Percentiles rank a stretch among this genome's conserved stretches.
Evolutionary conservation across 257 asterid genomes (phyloP).

Genomic region (Buddleja alternifolia): DNA sequence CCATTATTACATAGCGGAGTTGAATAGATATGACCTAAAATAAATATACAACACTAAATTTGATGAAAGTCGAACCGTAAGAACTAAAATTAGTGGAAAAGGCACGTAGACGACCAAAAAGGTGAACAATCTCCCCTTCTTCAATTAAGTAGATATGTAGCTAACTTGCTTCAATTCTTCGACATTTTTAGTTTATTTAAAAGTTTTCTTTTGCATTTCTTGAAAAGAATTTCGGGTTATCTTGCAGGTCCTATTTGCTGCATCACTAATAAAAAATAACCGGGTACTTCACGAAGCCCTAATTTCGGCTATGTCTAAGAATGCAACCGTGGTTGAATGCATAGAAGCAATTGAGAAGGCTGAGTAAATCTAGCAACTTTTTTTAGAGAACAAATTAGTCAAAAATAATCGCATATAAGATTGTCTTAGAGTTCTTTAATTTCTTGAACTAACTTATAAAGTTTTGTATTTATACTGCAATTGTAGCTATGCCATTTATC

Average conservation of each 20-base stretch:
- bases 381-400: background rate
- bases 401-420: background rate
- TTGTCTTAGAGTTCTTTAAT: background rate
- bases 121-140: no score
- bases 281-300: slow-evolving; percentile 70
- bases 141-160: no score
- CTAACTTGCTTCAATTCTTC: no score
- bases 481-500: background rate
- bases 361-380: slow-evolving; percentile 30
- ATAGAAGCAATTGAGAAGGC: slow-evolving; percentile 88
- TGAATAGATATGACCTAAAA: no score
- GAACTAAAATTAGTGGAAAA: no score
- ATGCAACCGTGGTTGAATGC: slow-evolving; percentile 86
- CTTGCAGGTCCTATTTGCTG: slow-evolving; percentile 78
- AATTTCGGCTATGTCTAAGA: slow-evolving; percentile 79
- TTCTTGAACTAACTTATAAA: background rate
- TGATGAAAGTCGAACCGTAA: no score
- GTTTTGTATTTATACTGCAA: background rate
- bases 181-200: no score
- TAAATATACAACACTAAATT: no score
- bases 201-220: background rate
- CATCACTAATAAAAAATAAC: slow-evolving; percentile 77
- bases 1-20: no score
- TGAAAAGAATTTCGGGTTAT: background rate
- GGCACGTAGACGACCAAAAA: no score